These are phyloP conservation scores for Ogataea salicorniae DNA, from an alignment of 805 yeast genomes.

Conservation along the genomic window DNA sequence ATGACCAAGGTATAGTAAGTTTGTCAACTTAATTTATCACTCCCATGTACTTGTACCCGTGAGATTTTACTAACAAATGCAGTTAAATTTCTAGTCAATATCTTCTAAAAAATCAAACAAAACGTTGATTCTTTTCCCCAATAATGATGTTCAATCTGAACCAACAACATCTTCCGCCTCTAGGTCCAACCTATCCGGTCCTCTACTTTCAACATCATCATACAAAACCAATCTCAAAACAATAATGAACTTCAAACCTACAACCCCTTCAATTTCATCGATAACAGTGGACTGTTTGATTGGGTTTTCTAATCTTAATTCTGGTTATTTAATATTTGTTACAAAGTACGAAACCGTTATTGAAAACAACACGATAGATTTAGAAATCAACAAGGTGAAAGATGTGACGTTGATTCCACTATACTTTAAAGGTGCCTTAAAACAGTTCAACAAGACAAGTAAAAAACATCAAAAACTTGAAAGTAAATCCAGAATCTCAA, in stretches of 20 bases:
- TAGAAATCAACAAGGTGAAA: constrained; percentile 9
- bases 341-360: constrained; percentile 5
- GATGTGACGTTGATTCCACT: constrained; percentile 18
- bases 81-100: background rate
- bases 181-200: background rate
- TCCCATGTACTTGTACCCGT: background rate
- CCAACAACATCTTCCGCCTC: background rate
- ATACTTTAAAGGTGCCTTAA: constrained; percentile 7
- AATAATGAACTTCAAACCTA: background rate
- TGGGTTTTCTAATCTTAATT: constrained; percentile 12
- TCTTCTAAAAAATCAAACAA: background rate
- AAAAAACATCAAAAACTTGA: background rate
- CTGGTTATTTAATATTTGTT: constrained; percentile 17
- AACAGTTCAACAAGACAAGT: constrained; percentile 1
- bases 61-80: background rate
- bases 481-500: background rate
- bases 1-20: constrained; percentile 8
- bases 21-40: background rate
- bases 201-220: background rate
- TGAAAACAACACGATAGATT: background rate
- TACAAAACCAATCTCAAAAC: background rate
- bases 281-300: constrained; percentile 4
- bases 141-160: background rate
- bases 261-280: background rate
- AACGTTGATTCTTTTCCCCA: background rate